Percentiles rank a stretch among this genome's conserved stretches.
phyloP scores from a whole-genome alignment of 345 rosid species.

The Euclidium syriacum region DNA sequence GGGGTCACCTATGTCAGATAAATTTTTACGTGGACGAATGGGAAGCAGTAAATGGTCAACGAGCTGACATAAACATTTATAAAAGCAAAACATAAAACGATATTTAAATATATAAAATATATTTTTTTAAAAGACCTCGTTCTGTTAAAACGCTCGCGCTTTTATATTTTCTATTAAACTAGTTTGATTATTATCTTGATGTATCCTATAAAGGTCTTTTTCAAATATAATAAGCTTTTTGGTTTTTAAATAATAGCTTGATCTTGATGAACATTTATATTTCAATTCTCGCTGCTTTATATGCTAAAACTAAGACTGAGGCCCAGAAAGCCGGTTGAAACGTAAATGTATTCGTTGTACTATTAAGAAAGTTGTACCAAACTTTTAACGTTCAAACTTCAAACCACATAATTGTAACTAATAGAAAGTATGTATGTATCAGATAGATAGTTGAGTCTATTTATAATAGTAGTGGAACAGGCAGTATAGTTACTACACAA shows the following conservation, averaged over 20 bases:
- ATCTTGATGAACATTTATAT: conserved; percentile 10
- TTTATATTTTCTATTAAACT: conserved; percentile 10
- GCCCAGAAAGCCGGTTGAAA: conserved; percentile 9
- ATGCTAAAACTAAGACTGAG: conserved; percentile 7
- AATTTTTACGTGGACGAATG: conserved; percentile 29
- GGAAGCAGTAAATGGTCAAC: conserved; percentile 32
- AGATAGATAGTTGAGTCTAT: neutral
- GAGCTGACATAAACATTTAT: conserved; percentile 31
- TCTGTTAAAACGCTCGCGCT: conserved; percentile 31
- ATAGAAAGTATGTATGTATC: neutral
- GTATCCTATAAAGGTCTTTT: conserved; percentile 23
- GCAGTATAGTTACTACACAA: neutral
- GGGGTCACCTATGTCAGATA: conserved; percentile 30
- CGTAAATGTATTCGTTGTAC: conserved; percentile 20
- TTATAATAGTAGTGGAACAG: conserved; percentile 4
- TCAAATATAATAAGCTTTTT: no score
- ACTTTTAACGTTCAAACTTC: conserved; percentile 20
- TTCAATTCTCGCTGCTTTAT: conserved; percentile 24
- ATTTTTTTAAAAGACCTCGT: conserved; percentile 7
- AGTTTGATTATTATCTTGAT: neutral
- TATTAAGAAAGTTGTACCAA: conserved; percentile 19
- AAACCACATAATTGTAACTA: conserved; percentile 16
- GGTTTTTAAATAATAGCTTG: no score
- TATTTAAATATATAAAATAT: neutral
- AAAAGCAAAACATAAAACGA: conserved; percentile 8